These are phyloP conservation scores for Drechmeria coniospora DNA, from an alignment of 2,329 filamentous ascomycete species.

Conservation along the genomic window DNA sequence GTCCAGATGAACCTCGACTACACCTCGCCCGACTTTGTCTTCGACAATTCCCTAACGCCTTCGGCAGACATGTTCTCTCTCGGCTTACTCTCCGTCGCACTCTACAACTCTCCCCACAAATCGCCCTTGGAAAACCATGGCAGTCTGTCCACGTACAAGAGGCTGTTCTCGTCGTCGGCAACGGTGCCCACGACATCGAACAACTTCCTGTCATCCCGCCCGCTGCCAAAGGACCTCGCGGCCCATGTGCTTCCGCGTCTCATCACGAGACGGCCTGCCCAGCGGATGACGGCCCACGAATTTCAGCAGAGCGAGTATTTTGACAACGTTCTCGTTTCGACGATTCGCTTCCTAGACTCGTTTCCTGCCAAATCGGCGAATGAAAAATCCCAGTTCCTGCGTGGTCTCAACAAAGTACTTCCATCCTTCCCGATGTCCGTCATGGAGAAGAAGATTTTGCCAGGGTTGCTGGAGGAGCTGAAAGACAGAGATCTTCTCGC, in stretches of 20 bases:
- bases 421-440: slow-evolving; percentile 88
- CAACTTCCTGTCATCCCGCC: slow-evolving; percentile 66
- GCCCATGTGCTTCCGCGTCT: slow-evolving; percentile 66
- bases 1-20: slow-evolving; percentile 90
- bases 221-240: slow-evolving; percentile 65
- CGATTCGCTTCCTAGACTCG: slow-evolving; percentile 83
- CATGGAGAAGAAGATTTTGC: slow-evolving; percentile 85
- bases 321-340: slow-evolving; percentile 90
- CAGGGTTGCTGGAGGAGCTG: slow-evolving; percentile 77
- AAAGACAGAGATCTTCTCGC: slow-evolving; percentile 83
- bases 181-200: slow-evolving; percentile 67
- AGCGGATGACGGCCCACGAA: slow-evolving; percentile 73
- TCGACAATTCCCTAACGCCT: slow-evolving; percentile 75
- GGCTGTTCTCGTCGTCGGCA: slow-evolving; percentile 63
- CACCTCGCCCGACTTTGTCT: slow-evolving; percentile 82
- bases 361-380: slow-evolving; percentile 82
- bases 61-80: slow-evolving; percentile 89
- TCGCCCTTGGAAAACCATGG: slow-evolving; percentile 75
- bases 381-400: slow-evolving; percentile 85
- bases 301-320: slow-evolving; percentile 96
- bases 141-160: slow-evolving; percentile 72
- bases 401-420: slow-evolving; percentile 72
- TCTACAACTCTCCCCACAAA: slow-evolving; percentile 87
- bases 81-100: slow-evolving; percentile 70
- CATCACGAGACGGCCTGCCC: slow-evolving; percentile 74